Evolutionary conservation across 1,284 basidiomycete genomes (phyloP).

Genomic region (Leccinum insigne): DNA sequence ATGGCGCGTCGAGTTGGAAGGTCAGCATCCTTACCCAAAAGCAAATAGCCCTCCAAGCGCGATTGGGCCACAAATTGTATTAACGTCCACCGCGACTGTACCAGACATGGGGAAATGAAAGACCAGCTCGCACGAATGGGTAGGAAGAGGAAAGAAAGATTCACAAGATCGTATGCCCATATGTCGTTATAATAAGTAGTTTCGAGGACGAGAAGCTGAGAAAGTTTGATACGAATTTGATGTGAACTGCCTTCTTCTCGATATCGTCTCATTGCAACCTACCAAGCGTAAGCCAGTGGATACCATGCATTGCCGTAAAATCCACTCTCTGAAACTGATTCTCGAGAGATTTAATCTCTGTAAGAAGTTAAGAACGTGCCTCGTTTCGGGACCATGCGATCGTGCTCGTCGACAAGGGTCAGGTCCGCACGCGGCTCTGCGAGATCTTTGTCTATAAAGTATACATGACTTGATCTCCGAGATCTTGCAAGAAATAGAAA

Average conservation of each 20-base stretch:
- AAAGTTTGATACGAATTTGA: neutral
- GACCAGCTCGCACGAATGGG: neutral
- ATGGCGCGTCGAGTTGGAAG: neutral
- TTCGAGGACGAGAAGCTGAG: neutral
- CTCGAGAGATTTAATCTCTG: neutral
- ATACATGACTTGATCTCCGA: neutral
- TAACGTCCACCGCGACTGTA: neutral
- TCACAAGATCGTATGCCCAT: neutral
- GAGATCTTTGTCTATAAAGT: neutral
- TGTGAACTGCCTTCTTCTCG: neutral
- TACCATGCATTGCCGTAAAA: neutral
- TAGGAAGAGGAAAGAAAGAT: neutral
- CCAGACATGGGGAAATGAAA: neutral
- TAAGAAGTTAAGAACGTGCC: neutral
- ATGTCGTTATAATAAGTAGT: neutral
- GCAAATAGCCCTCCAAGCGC: slow-evolving; percentile 28
- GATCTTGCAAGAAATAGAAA: neutral
- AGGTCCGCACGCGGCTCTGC: neutral
- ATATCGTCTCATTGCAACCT: neutral
- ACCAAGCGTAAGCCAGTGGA: neutral
- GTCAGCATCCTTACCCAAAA: slow-evolving; percentile 14
- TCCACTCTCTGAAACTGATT: neutral
- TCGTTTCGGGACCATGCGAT: neutral
- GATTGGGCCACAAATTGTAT: slow-evolving; percentile 20
- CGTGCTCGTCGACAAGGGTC: neutral